Evolutionary conservation across 768 basidiomycete genomes (phyloP).

Genomic region (Suillus subalutaceus): DNA sequence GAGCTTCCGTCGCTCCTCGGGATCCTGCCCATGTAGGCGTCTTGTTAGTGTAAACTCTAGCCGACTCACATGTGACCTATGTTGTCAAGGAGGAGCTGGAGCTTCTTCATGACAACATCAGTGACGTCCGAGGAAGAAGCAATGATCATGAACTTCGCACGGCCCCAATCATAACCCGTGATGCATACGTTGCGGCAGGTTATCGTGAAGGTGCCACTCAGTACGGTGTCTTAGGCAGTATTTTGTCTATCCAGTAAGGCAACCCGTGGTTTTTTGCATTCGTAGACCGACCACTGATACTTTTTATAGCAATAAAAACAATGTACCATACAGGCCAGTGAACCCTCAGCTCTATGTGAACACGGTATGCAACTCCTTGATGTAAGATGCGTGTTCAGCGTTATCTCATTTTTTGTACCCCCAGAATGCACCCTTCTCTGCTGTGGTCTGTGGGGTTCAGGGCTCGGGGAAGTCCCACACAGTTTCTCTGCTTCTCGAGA

Average conservation of each 20-base stretch:
- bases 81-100: slow-evolving; percentile 32
- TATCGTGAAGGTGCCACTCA: slow-evolving; percentile 44
- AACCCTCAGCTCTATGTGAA: slow-evolving; percentile 69
- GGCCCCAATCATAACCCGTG: slow-evolving; percentile 55
- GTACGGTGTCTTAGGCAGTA: slow-evolving; percentile 64
- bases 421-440: slow-evolving; percentile 75
- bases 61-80: neutral
- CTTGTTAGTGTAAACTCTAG: neutral
- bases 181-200: slow-evolving; percentile 44
- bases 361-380: slow-evolving; percentile 45
- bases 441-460: slow-evolving; percentile 77
- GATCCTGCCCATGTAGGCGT: slow-evolving; percentile 25
- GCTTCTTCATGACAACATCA: slow-evolving; percentile 30
- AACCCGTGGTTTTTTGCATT: neutral
- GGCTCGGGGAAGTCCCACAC: slow-evolving; percentile 80
- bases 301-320: slow-evolving; percentile 35
- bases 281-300: neutral
- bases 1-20: neutral
- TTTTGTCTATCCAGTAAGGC: slow-evolving; percentile 47
- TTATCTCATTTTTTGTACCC: neutral
- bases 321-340: slow-evolving; percentile 29
- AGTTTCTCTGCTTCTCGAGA: slow-evolving; percentile 67
- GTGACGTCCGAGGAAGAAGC: slow-evolving; percentile 25
- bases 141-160: slow-evolving; percentile 41
- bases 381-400: slow-evolving; percentile 2